Evolutionary conservation across 768 basidiomycete species (phyloP).

Genomic region (Russula compacta): DNA sequence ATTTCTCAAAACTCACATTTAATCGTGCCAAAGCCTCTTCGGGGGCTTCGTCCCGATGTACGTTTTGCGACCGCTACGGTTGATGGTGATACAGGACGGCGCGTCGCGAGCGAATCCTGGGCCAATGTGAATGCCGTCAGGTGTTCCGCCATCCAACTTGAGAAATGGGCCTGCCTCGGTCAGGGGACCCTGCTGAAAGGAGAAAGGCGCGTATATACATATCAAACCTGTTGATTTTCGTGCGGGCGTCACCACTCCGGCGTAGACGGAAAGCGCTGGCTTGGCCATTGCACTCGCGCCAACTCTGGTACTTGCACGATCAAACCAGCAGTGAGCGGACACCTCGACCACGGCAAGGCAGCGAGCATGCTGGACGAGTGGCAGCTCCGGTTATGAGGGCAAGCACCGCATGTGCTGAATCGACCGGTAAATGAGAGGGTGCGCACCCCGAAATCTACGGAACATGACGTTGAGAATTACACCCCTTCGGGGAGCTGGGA

Average conservation of each 20-base stretch:
- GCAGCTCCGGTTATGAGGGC: neutral
- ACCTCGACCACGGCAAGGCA: neutral
- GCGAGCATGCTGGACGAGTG: neutral
- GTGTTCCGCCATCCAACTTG: neutral
- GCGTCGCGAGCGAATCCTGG: neutral
- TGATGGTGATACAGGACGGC: neutral
- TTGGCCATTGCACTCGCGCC: neutral
- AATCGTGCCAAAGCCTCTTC: neutral
- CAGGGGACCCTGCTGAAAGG: slow-evolving; percentile 11
- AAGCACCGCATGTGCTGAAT: neutral
- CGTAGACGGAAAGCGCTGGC: neutral
- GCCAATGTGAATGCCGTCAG: slow-evolving; percentile 4
- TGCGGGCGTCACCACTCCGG: slow-evolving; percentile 8
- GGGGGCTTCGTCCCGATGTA: neutral
- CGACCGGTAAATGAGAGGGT: slow-evolving; percentile 2
- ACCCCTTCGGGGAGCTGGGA: slow-evolving; percentile 5
- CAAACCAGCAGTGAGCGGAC: neutral
- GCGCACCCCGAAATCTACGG: slow-evolving; percentile 17
- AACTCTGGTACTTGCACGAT: neutral
- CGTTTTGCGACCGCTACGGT: neutral
- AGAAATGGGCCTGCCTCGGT: slow-evolving; percentile 1
- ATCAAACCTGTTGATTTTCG: neutral
- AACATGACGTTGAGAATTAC: slow-evolving; percentile 17
- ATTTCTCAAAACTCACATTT: neutral
- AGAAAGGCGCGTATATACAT: slow-evolving; percentile 11